phyloP scores from a whole-genome alignment of 495 filamentous ascomycete genomes.

The Aspergillus ellipticus region DNA sequence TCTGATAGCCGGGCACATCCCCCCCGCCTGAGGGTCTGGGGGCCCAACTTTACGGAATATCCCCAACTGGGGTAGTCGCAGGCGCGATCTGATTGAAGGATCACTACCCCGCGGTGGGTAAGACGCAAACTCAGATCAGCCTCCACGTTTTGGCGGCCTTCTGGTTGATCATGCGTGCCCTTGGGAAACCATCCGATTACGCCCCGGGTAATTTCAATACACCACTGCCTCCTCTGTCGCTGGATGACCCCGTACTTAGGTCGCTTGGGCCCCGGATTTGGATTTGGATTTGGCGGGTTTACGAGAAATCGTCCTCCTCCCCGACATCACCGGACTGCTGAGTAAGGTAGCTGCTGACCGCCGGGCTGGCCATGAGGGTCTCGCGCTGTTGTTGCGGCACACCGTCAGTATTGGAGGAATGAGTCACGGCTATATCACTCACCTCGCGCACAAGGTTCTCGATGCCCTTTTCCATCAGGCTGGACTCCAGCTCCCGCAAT shows the following conservation, averaged over 20 bases:
- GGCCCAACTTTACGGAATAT: no score
- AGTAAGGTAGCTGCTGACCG: slow-evolving; percentile 42
- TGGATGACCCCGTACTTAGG: no score
- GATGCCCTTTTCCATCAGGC: slow-evolving; percentile 52
- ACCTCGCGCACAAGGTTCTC: slow-evolving; percentile 61
- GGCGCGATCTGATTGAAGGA: slow-evolving; percentile 9
- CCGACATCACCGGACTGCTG: slow-evolving; percentile 21
- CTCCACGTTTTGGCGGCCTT: background rate
- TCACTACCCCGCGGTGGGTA: background rate
- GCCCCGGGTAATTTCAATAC: background rate
- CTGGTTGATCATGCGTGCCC: no score
- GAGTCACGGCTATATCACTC: slow-evolving; percentile 17
- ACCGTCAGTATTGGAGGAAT: slow-evolving; percentile 10
- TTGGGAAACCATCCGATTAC: background rate
- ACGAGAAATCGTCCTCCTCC: slow-evolving; percentile 28
- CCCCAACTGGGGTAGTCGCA: no score
- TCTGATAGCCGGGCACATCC: no score
- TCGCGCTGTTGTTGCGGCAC: slow-evolving; percentile 27
- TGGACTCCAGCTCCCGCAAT: slow-evolving; percentile 56
- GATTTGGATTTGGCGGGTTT: background rate
- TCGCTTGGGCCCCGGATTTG: background rate
- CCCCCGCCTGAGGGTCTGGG: no score
- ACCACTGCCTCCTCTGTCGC: no score
- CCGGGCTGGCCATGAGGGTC: slow-evolving; percentile 38
- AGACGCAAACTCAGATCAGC: background rate